A percentile compares a stretch with the other conserved stretches of the same genome.
These are phyloP conservation scores for Phytophthora hybrid DNA, from an alignment of 352 stramenopile species.

Conservation along the genomic window DNA sequence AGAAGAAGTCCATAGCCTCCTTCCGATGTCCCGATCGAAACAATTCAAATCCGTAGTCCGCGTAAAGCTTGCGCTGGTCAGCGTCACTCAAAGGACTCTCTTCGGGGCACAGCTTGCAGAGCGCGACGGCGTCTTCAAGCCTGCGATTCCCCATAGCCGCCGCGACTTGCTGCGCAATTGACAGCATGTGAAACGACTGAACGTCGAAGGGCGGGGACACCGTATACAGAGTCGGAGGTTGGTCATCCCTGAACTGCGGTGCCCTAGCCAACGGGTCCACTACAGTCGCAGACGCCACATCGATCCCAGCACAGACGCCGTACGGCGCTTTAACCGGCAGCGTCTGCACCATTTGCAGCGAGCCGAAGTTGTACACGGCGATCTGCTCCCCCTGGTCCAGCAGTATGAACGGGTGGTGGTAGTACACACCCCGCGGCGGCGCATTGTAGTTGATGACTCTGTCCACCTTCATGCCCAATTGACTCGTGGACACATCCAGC, in stretches of 20 bases:
- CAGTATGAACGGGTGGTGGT: slow-evolving; percentile 78
- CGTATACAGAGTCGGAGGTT: slow-evolving; percentile 50
- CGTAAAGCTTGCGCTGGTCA: slow-evolving; percentile 63
- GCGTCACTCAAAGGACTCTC: slow-evolving; percentile 63
- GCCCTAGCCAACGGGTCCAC: not conserved
- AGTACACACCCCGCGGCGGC: slow-evolving; percentile 50
- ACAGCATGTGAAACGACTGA: slow-evolving; percentile 63
- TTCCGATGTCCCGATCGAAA: slow-evolving; percentile 46
- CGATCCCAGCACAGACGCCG: slow-evolving; percentile 36
- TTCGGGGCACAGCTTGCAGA: slow-evolving; percentile 77
- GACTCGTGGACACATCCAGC: slow-evolving; percentile 51
- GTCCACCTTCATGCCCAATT: slow-evolving; percentile 56
- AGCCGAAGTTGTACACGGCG: slow-evolving; percentile 69
- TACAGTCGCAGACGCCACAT: slow-evolving; percentile 33
- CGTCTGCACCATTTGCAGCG: slow-evolving; percentile 62
- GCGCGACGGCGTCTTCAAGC: slow-evolving; percentile 66
- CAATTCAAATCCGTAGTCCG: slow-evolving; percentile 64
- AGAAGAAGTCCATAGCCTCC: slow-evolving; percentile 73
- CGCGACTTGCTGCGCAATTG: slow-evolving; percentile 63
- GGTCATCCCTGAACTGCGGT: slow-evolving; percentile 26
- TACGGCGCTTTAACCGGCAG: slow-evolving; percentile 67
- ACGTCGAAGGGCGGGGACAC: slow-evolving; percentile 54
- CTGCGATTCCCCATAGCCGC: slow-evolving; percentile 41
- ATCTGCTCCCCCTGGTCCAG: slow-evolving; percentile 66
- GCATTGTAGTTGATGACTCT: slow-evolving; percentile 58